Base-by-base conservation (phyloP, 129 eudicot species). In the Flaveria ramosissima region DNA sequence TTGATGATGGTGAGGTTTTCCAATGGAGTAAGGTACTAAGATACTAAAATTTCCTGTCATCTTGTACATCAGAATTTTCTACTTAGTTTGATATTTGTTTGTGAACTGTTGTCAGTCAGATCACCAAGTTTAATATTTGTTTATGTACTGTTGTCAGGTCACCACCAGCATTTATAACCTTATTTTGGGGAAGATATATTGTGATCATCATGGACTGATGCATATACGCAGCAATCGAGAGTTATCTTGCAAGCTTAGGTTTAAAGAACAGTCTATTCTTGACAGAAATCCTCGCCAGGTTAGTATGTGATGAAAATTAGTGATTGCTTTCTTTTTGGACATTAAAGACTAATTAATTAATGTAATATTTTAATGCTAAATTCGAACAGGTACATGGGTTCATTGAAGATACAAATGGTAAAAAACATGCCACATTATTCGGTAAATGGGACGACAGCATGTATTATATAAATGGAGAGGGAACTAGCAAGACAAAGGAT, bases 361-460 rank as follows among this genome's bases (percentile, higher is more conserved):
- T 32, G 6, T 46, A 24, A 72, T 21, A 11, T 63, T 24, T 52
- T n/a, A 27, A 71, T 12, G 26, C 27, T 12, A 24, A 46, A 47
- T 73, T 24, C 63, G 72, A 41, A 11, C 80, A 92, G 97, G 97
- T 92, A 71, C 81, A 89, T 51, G 97, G 97, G 65, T 81, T 79
- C 51, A 74, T 84, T 55, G 84, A 84, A 84, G 87, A 84, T 84
- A 30, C 43, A 30, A 72, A 27, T 46, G 80, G 85, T 57, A 77
- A 71, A 67, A 84, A 81, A 77, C 80, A 74, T 19, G 85, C 83
- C 3, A 72, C 83, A 7, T 23, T 84, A 60, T 77, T 47, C 8
- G 88, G 96, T 11, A 92, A 87, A 73, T 92, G 97, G 97, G 91
- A 92, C 51, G 92, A 89, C 3, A 84, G 89, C 74, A 84, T 92